Evolutionary conservation across 805 yeast genomes (phyloP).

Genomic region (Yarrowia porcina): DNA sequence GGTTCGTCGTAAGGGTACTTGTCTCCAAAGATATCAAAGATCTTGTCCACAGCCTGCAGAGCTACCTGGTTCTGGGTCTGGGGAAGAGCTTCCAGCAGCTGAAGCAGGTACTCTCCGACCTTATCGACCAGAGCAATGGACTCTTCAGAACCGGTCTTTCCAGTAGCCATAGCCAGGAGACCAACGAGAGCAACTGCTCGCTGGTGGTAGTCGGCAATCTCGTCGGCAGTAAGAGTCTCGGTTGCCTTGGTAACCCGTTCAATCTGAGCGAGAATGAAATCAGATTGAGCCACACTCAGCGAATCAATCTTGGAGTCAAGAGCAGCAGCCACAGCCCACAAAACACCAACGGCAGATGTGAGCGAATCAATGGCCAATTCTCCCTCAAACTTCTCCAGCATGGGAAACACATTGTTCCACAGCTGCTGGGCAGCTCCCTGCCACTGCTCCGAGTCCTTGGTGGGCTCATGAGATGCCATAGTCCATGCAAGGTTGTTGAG

Average conservation of each 20-base stretch:
- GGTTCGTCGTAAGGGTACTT: constrained; percentile 64
- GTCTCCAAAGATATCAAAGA: constrained; percentile 82
- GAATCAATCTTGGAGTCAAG: constrained; percentile 30
- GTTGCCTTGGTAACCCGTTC: constrained; percentile 28
- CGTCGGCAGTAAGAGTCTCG: constrained; percentile 32
- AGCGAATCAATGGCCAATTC: constrained; percentile 33
- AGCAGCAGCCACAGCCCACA: constrained; percentile 46
- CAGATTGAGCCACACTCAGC: constrained; percentile 19
- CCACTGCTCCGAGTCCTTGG: constrained; percentile 43
- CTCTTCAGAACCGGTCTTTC: constrained; percentile 35
- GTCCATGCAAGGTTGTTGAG: constrained; percentile 73
- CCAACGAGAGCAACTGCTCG: constrained; percentile 54
- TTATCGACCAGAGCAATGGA: constrained; percentile 42
- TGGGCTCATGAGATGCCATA: constrained; percentile 35
- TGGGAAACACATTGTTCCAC: constrained; percentile 32
- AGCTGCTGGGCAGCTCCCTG: constrained; percentile 32
- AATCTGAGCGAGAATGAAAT: constrained; percentile 35
- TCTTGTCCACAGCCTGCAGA: constrained; percentile 58
- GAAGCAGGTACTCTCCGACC: constrained; percentile 47
- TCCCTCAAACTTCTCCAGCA: constrained; percentile 30
- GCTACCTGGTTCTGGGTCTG: constrained; percentile 43
- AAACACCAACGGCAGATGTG: constrained; percentile 41
- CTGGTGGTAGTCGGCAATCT: constrained; percentile 43
- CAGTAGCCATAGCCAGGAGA: constrained; percentile 47
- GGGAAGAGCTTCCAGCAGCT: constrained; percentile 36